Percentiles rank a stretch among this genome's conserved stretches.
Conservation (phyloP, 2,329 filamentous ascomycete genomes). For the Exutisphaerella laricina region DNA sequence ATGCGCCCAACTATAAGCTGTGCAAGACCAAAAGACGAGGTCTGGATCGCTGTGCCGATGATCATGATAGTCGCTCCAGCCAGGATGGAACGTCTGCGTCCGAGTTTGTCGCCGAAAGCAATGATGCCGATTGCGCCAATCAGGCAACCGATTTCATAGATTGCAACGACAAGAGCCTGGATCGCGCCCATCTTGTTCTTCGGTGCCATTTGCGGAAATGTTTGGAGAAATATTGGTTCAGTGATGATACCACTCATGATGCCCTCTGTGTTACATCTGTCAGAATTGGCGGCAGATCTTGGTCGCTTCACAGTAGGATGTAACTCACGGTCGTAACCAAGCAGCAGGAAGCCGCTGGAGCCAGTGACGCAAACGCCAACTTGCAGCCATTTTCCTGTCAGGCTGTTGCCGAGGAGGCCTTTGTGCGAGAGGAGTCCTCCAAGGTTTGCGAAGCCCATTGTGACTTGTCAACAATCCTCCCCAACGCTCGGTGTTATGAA, state of each 20-base stretch:
- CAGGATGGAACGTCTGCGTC: slow-evolving; percentile 53
- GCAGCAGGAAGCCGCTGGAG: slow-evolving; percentile 14
- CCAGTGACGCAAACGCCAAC: slow-evolving; percentile 17
- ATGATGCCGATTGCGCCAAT: slow-evolving; percentile 38
- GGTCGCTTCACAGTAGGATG: not conserved
- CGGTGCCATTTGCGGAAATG: slow-evolving; percentile 38
- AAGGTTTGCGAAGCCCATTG: not conserved
- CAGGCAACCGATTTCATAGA: slow-evolving; percentile 26
- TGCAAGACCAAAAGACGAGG: slow-evolving; percentile 43
- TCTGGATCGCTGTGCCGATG: slow-evolving; percentile 56
- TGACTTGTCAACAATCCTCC: not conserved
- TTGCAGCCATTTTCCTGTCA: slow-evolving; percentile 12
- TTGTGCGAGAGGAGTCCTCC: slow-evolving; percentile 15
- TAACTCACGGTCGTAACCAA: slow-evolving; percentile 23
- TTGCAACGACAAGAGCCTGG: slow-evolving; percentile 34
- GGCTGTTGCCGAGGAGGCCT: slow-evolving; percentile 15
- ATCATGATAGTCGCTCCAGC: slow-evolving; percentile 55
- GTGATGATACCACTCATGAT: slow-evolving; percentile 42
- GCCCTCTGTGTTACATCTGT: slow-evolving; percentile 23
- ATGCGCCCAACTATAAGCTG: slow-evolving; percentile 42
- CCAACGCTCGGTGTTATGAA: not conserved
- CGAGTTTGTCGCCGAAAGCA: slow-evolving; percentile 53
- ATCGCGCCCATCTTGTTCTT: slow-evolving; percentile 21
- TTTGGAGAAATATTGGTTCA: slow-evolving; percentile 36
- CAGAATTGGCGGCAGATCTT: not conserved